A percentile compares a stretch with the other conserved stretches of the same genome.
These are phyloP conservation scores for Lentinus tigrinus DNA, from an alignment of 768 basidiomycete species.

Conservation along the genomic window DNA sequence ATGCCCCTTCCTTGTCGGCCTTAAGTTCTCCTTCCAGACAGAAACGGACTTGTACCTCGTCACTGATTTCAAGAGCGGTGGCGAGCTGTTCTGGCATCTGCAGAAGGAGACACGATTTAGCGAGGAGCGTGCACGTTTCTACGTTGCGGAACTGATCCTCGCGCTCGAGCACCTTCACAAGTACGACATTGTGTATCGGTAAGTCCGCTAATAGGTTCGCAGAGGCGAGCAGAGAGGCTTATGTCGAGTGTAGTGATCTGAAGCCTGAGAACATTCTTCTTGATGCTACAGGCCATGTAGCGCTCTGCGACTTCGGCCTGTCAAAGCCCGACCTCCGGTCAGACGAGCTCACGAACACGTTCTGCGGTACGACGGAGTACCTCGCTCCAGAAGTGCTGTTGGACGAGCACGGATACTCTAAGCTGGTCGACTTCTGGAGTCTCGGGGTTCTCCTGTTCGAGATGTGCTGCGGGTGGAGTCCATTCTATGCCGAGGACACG, in stretches of 20 bases:
- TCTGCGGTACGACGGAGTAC: slow-evolving; percentile 98
- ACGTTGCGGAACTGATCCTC: slow-evolving; percentile 92
- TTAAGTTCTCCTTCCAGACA: slow-evolving; percentile 98
- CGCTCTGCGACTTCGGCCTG: slow-evolving; percentile 96
- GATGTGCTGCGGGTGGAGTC: slow-evolving; percentile 99
- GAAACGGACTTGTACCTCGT: slow-evolving; percentile 93
- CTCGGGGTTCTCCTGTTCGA: slow-evolving; percentile 95
- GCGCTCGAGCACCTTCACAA: slow-evolving; percentile 97
- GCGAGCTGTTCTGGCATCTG: slow-evolving; percentile 97
- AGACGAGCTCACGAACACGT: slow-evolving; percentile 97
- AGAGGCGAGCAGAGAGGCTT: neutral
- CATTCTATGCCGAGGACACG: slow-evolving; percentile 98
- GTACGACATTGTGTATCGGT: slow-evolving; percentile 93
- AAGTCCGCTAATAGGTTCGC: slow-evolving; percentile 29
- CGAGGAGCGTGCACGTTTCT: slow-evolving; percentile 93
- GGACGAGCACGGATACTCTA: slow-evolving; percentile 97
- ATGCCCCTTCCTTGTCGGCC: slow-evolving; percentile 94
- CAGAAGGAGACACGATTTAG: slow-evolving; percentile 93
- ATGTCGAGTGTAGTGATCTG: slow-evolving; percentile 60
- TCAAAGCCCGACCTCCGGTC: slow-evolving; percentile 93
- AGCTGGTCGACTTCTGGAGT: slow-evolving; percentile 98
- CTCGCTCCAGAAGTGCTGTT: slow-evolving; percentile 98
- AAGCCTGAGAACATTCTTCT: slow-evolving; percentile 99
- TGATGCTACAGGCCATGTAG: slow-evolving; percentile 97
- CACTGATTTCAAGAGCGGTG: slow-evolving; percentile 98